Evolutionary conservation across 2,329 filamentous ascomycete species (phyloP), one percentile per base, ranked within the genome.

Genomic region (Diaporthe longicolla): DNA sequence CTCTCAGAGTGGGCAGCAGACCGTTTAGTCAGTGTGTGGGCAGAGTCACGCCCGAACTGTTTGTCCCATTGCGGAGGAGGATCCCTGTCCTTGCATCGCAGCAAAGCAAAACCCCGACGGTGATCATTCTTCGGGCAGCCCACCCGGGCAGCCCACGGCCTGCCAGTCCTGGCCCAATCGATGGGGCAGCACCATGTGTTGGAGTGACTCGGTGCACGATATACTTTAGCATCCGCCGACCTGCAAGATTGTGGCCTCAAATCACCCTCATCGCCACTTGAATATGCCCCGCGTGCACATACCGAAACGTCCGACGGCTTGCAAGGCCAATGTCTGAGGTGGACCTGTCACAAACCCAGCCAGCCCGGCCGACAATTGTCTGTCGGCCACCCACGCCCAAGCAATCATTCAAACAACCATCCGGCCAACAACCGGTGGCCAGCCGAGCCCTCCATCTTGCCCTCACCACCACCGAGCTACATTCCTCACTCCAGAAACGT

Each of bases 21-120:
- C 40, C 11, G 13, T 17, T 43, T 8, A 61, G 37, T 61, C 35
- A 24, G n/a, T 19, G 35, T 24, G 15, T 26, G 58, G 32, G 19
- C 17, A 37, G 17, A 35, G 32, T 48, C 29, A 26, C 61, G 29
- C 26, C 26, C 29, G 40, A 10, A 29, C 35, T 66, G 61, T 24
- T 24, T 66, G 43, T 50, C 29, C 61, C 26, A 68, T n/a, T 54
- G 63, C 17, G 63, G 63, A 66, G 63, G 59, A n/a, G 55, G 1
- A 68, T 52, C 63, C 63, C 45, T 68, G 63, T 68, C 63, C 63
- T 32, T 68, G 63, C 48, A 66, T 21, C 19, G 29, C 45, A 50
- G 43, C 63, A 68, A 8, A 40, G 32, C 63, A 68, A 24, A 4
- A 43, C 63, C 61, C 63, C 48, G 48, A 68, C 63, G 63, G 19